Conservation (phyloP, 176 grass and related monocot genomes). For the Coix lacrymajobi region DNA sequence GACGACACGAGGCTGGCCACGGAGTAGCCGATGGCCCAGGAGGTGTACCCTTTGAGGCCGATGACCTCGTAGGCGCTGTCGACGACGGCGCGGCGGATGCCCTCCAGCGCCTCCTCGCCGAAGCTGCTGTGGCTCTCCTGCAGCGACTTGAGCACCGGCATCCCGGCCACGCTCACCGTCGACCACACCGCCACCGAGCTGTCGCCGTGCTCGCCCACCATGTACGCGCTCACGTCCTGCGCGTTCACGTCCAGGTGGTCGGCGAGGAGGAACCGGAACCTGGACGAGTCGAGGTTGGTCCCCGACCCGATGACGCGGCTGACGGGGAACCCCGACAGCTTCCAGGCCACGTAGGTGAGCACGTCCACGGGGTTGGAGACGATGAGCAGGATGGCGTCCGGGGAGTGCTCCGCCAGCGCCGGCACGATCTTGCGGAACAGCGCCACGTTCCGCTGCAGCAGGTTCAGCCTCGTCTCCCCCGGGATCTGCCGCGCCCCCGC, state of each 20-base stretch:
- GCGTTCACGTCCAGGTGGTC: constrained; percentile 61
- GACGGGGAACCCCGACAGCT: constrained; percentile 62
- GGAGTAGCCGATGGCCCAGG: constrained; percentile 89
- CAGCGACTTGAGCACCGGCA: constrained; percentile 61
- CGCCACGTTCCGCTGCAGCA: constrained; percentile 58
- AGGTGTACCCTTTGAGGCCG: constrained; percentile 69
- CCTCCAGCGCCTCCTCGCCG: constrained; percentile 38
- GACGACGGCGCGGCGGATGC: constrained; percentile 54
- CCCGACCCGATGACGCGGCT: constrained; percentile 65
- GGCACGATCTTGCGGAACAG: constrained; percentile 65
- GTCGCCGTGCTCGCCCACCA: constrained; percentile 83
- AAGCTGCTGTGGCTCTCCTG: constrained; percentile 37
- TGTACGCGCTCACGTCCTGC: constrained; percentile 70
- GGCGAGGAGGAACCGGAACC: constrained; percentile 58
- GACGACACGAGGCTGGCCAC: constrained; percentile 57
- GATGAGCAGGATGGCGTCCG: constrained; percentile 53
- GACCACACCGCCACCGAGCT: constrained; percentile 88
- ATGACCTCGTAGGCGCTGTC: constrained; percentile 81
- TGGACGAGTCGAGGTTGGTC: constrained; percentile 67
- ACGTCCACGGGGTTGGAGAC: constrained; percentile 81
- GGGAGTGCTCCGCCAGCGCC: constrained; percentile 43
- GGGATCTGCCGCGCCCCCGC: constrained; percentile 71
- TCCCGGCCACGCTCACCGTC: constrained; percentile 53
- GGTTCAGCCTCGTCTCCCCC: constrained; percentile 49
- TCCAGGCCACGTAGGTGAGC: constrained; percentile 66